Evolutionary conservation across 2,329 filamentous ascomycete species (phyloP), one percentile per base, ranked within the genome.

Genomic region (Diaporthe vexans): DNA sequence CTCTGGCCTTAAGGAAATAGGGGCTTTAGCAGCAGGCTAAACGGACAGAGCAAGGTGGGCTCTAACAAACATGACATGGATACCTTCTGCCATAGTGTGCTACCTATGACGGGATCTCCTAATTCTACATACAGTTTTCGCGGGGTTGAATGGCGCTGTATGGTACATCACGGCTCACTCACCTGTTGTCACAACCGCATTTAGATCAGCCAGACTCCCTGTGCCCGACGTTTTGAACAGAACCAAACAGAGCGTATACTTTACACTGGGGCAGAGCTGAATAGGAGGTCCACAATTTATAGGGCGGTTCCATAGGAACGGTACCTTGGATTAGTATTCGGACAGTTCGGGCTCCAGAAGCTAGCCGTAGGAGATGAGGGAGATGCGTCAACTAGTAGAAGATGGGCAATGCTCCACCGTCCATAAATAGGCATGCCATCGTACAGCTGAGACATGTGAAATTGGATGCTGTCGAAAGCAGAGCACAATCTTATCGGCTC

Each of bases 401-500:
- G 43, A 48, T 10, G 26, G 46, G 48, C 35, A 43, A 24, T 33
- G 1, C 43, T 46, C 58, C 58, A 26, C 46, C 15, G 6, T 37
- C 63, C 61, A 67, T n/a, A 51, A 51, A 67, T 67, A 67, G 59
- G 35, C 43, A 35, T 21, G 3, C 10, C 6, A 5, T n/a, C 43
- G 13, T 48, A 17, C 29, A 51, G 46, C 46, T 9, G 40, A 19
- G 46, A 26, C 46, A 37, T 67, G 51, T 52, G 43, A 52, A 24
- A 37, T 51, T 37, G 26, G 26, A 37, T 52, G 26, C 35, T 35
- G 43, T 52, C 43, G 11, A 37, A 21, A 26, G 63, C 46, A 52
- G 63, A 67, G 63, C 63, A 52, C 46, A 67, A 67, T 67, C 63
- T 67, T 52, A 52, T 52, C 46, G 46, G 29, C 46, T 67, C 63